Evolutionary conservation across 192 early-diverging fungal genomes (phyloP).

Genomic region (Mortierella antarctica): DNA sequence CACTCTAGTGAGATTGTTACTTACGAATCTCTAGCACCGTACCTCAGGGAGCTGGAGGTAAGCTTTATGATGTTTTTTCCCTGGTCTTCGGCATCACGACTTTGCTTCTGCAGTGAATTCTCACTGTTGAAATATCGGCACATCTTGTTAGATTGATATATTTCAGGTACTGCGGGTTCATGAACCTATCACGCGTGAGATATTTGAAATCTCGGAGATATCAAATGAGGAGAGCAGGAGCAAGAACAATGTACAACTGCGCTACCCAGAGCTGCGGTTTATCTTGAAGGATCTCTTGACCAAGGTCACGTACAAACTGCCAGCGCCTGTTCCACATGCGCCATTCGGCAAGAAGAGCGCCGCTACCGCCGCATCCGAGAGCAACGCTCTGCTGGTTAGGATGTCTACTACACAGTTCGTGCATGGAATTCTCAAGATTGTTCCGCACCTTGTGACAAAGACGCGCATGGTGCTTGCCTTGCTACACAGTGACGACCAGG

Average conservation of each 20-base stretch:
- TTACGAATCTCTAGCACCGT: slow-evolving; percentile 40
- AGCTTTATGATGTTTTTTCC: background rate
- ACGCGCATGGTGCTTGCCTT: slow-evolving; percentile 24
- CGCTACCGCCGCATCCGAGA: slow-evolving; percentile 8
- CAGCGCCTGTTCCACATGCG: slow-evolving; percentile 13
- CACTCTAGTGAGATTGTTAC: slow-evolving; percentile 14
- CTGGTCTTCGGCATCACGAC: background rate
- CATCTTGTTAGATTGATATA: slow-evolving; percentile 16
- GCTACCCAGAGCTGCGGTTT: slow-evolving; percentile 51
- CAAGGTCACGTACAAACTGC: slow-evolving; percentile 61
- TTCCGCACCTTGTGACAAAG: slow-evolving; percentile 31
- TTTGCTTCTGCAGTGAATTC: background rate
- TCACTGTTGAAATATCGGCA: background rate
- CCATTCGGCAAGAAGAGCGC: slow-evolving; percentile 52
- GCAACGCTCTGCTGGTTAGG: slow-evolving; percentile 47
- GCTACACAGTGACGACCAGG: slow-evolving; percentile 18
- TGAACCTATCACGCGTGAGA: slow-evolving; percentile 26
- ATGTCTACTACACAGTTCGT: slow-evolving; percentile 50
- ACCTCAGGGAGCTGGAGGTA: slow-evolving; percentile 55
- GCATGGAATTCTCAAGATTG: slow-evolving; percentile 40
- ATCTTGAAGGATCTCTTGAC: slow-evolving; percentile 59
- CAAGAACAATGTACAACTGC: slow-evolving; percentile 29
- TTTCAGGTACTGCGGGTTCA: slow-evolving; percentile 46
- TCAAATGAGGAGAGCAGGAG: background rate
- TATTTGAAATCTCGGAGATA: slow-evolving; percentile 14